Evolutionary conservation across 495 filamentous ascomycete species (phyloP).

Genomic region (Annulohypoxylon stygium): DNA sequence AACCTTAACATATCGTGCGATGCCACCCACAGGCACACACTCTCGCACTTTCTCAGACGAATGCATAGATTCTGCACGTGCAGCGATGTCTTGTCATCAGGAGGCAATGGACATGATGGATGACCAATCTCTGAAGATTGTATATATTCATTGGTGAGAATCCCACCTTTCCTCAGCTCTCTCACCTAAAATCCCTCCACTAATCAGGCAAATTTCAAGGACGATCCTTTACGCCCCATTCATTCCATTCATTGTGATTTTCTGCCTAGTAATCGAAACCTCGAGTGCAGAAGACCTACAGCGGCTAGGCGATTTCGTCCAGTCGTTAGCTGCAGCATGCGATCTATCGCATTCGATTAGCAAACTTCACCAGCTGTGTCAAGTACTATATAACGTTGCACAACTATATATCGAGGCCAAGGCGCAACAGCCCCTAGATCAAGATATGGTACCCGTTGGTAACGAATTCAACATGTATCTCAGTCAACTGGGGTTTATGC

Average conservation of each 20-base stretch:
- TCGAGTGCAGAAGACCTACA: constrained; percentile 62
- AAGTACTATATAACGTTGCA: constrained; percentile 72
- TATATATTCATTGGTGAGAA: constrained; percentile 74
- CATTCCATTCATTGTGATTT: constrained; percentile 76
- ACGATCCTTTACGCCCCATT: constrained; percentile 75
- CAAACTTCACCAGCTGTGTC: constrained; percentile 71
- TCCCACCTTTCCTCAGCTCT: not conserved
- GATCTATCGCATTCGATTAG: constrained; percentile 67
- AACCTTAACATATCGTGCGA: constrained; percentile 73
- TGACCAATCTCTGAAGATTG: constrained; percentile 60
- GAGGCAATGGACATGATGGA: constrained; percentile 65
- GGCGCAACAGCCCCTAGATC: constrained; percentile 60
- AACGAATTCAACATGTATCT: constrained; percentile 76
- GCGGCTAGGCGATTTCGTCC: constrained; percentile 68
- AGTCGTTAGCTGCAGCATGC: constrained; percentile 66
- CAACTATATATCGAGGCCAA: constrained; percentile 73
- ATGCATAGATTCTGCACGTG: constrained; percentile 71
- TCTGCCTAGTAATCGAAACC: constrained; percentile 74
- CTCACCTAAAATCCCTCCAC: not conserved
- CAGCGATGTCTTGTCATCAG: constrained; percentile 67
- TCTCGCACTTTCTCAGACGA: constrained; percentile 66
- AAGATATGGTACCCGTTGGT: constrained; percentile 63
- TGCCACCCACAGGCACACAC: constrained; percentile 60
- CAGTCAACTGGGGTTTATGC: constrained; percentile 72
- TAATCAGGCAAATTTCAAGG: constrained; percentile 56